Evolutionary conservation across 306 rosid genomes (phyloP).

Genomic region (Arachis stenosperma): DNA sequence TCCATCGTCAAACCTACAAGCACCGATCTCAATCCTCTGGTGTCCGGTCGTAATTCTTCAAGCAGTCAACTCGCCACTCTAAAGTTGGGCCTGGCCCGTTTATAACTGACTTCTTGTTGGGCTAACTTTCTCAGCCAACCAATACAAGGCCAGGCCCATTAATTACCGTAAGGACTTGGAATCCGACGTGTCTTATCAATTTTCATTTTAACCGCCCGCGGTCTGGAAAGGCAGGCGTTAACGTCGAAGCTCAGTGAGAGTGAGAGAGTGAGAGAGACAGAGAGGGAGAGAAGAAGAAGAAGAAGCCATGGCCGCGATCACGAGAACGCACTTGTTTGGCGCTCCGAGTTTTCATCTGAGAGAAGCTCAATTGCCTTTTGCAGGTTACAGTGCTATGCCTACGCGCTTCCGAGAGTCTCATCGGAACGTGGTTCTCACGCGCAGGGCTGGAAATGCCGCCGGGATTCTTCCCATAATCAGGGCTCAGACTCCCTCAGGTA

Average conservation of each 20-base stretch:
- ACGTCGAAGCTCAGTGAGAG: not conserved
- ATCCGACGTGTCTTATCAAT: not conserved
- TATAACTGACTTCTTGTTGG: not conserved
- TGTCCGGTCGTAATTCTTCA: too few species aligned
- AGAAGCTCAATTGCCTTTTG: constrained; percentile 35
- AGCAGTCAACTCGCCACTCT: not conserved
- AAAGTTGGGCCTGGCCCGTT: constrained; percentile 30
- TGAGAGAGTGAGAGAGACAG: not conserved
- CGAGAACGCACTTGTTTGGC: constrained; percentile 31
- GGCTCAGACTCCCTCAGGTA: constrained; percentile 64
- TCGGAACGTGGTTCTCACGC: constrained; percentile 46
- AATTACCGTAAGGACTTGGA: too few species aligned
- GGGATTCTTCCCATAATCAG: constrained; percentile 55
- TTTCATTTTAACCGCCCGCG: not conserved
- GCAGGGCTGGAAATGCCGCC: constrained; percentile 43
- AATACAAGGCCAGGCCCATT: not conserved
- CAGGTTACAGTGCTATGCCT: constrained; percentile 29
- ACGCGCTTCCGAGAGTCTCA: constrained; percentile 36
- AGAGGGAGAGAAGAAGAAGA: not conserved
- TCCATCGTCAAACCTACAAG: constrained; percentile 35
- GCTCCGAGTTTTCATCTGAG: constrained; percentile 40
- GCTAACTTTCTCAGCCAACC: not conserved
- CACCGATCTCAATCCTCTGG: not conserved
- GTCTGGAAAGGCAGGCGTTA: not conserved
- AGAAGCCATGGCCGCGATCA: constrained; percentile 53